phyloP scores from a whole-genome alignment of 495 filamentous ascomycete genomes.

The Lentithecium fluviatile region DNA sequence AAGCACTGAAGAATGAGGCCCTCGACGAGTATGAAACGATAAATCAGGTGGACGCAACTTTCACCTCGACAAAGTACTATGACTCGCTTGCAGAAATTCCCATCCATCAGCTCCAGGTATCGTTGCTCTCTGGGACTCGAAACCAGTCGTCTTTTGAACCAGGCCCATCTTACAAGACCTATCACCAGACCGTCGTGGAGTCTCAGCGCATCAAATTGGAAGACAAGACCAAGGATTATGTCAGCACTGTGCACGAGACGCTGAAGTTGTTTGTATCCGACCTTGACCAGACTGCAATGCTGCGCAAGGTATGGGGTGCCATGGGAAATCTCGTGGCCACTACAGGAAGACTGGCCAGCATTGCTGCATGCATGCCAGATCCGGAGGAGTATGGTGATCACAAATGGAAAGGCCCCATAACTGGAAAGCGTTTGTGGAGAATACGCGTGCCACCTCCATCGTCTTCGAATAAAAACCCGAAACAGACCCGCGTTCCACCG shows the following conservation, averaged over 20 bases:
- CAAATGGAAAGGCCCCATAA: neutral
- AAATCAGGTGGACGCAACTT: slow-evolving; percentile 9
- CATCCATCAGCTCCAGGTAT: neutral
- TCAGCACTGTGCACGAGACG: slow-evolving; percentile 2
- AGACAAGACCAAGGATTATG: neutral
- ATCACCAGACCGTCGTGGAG: slow-evolving; percentile 15
- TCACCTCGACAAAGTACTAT: slow-evolving; percentile 26
- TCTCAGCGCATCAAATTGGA: slow-evolving; percentile 2
- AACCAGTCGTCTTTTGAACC: neutral
- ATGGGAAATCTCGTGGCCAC: slow-evolving; percentile 3
- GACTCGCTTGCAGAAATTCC: slow-evolving; percentile 11
- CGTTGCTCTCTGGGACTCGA: neutral
- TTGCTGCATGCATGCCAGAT: neutral
- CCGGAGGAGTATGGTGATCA: slow-evolving; percentile 6
- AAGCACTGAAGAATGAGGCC: slow-evolving; percentile 3
- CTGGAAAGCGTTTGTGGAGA: slow-evolving; percentile 1
- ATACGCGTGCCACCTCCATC: neutral
- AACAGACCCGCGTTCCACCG: neutral
- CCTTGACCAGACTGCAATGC: slow-evolving; percentile 15
- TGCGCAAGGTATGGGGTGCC: slow-evolving; percentile 26
- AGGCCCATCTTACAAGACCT: neutral
- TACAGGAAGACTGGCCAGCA: neutral
- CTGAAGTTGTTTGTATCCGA: slow-evolving; percentile 20
- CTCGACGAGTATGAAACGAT: neutral
- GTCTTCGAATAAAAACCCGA: neutral